Conservation (phyloP, 331 rosid species). For the Arachis monticola region DNA sequence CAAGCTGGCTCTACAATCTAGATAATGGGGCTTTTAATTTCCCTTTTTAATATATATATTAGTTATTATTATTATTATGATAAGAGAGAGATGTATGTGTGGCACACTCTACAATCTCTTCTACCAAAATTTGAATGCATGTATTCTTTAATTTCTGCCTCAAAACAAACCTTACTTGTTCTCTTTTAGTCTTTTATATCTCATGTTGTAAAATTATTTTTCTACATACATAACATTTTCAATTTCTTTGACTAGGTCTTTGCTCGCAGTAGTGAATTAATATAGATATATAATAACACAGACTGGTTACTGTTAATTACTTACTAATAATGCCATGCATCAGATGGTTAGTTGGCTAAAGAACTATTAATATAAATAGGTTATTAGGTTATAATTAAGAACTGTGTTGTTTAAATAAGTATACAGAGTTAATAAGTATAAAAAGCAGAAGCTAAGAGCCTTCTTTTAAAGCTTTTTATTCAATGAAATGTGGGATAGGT, state of each 20-base stretch:
- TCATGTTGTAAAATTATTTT: conserved; percentile 12
- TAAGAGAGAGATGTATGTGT: too few relatives aligned
- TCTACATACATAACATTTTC: too few relatives aligned
- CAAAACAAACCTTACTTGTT: conserved; percentile 8
- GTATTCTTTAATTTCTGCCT: conserved; percentile 34
- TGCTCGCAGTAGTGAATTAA: conserved; percentile 1
- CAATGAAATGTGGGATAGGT: not conserved
- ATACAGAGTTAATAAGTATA: not conserved
- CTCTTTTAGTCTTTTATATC: not conserved
- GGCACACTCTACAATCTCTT: not conserved
- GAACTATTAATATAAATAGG: not conserved
- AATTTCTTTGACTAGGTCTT: not conserved
- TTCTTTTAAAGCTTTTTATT: not conserved
- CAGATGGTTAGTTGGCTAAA: not conserved
- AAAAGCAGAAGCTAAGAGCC: not conserved
- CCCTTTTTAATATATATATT: too few relatives aligned
- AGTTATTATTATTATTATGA: too few relatives aligned
- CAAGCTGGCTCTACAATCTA: conserved; percentile 45
- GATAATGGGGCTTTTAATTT: conserved; percentile 16
- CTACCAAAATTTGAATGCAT: conserved; percentile 1
- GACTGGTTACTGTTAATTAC: not conserved
- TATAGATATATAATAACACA: not conserved
- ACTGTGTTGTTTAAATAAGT: too few relatives aligned
- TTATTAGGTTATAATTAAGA: too few relatives aligned
- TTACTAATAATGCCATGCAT: not conserved